A percentile compares a stretch with the other conserved stretches of the same genome.
Evolutionary conservation across 2,329 filamentous ascomycete species (phyloP).

Genomic region (Penicillium sp.): DNA sequence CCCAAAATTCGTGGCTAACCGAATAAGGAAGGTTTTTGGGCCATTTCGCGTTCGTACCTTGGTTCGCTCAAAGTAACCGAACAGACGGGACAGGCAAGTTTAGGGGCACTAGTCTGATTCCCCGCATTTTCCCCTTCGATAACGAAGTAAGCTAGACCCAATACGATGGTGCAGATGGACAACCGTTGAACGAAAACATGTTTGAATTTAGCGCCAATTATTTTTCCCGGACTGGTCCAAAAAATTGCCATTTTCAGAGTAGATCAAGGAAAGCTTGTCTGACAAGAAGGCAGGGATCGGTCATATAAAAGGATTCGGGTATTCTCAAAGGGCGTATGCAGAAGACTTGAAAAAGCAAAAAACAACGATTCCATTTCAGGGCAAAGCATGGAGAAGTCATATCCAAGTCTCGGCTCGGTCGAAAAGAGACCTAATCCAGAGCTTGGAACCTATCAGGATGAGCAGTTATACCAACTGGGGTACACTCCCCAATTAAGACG

Average conservation of each 20-base stretch:
- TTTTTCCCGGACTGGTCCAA: background rate
- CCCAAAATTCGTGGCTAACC: background rate
- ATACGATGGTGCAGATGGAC: background rate
- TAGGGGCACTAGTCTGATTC: background rate
- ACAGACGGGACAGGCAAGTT: background rate
- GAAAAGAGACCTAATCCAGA: background rate
- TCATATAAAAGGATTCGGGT: background rate
- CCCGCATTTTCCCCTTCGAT: background rate
- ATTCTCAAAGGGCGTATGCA: background rate
- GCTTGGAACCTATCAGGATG: constrained; percentile 9
- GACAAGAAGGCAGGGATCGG: background rate
- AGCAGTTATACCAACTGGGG: constrained; percentile 8
- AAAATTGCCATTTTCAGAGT: background rate
- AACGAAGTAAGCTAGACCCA: background rate
- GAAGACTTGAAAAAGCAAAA: background rate
- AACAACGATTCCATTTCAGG: background rate
- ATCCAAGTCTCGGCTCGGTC: background rate
- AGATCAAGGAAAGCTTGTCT: background rate
- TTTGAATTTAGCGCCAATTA: background rate
- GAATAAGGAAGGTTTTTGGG: background rate
- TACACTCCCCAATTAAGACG: constrained; percentile 12
- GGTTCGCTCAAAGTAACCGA: background rate
- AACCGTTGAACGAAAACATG: background rate
- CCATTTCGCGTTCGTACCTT: background rate
- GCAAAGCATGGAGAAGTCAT: constrained; percentile 2